Conservation (phyloP, 192 early-diverging fungal genomes). For the Coemansia sp. region DNA sequence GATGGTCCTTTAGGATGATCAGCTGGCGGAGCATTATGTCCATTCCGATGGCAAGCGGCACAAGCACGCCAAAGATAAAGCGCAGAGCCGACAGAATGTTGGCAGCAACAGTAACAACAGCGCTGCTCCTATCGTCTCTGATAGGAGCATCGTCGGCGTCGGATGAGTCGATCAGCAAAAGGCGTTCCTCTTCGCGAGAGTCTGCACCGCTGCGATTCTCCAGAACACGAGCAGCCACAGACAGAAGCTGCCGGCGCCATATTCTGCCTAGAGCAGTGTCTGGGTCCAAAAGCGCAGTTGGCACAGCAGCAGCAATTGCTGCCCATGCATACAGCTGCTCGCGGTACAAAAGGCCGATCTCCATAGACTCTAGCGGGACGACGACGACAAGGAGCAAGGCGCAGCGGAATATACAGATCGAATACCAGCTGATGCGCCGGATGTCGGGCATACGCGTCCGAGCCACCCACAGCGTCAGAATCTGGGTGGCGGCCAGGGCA, state of each 20-base stretch:
- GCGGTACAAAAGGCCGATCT: constrained; percentile 43
- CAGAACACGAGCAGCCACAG: background rate
- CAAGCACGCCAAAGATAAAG: constrained; percentile 19
- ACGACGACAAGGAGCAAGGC: constrained; percentile 31
- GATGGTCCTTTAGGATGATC: constrained; percentile 40
- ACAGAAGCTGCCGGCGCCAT: constrained; percentile 16
- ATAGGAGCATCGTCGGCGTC: background rate
- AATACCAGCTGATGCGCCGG: constrained; percentile 33
- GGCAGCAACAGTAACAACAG: background rate
- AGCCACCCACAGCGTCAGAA: constrained; percentile 30
- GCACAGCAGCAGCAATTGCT: constrained; percentile 20
- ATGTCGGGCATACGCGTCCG: constrained; percentile 29
- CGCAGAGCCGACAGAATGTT: constrained; percentile 19
- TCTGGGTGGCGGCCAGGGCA: constrained; percentile 22
- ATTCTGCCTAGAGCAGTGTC: constrained; percentile 13
- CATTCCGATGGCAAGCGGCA: constrained; percentile 34
- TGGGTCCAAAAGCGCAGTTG: constrained; percentile 35
- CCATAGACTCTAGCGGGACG: constrained; percentile 31
- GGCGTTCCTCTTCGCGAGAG: constrained; percentile 15
- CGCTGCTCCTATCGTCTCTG: background rate
- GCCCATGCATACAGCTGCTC: constrained; percentile 44
- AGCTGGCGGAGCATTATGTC: constrained; percentile 49
- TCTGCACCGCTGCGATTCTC: background rate
- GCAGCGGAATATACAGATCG: constrained; percentile 33
- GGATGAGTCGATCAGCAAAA: constrained; percentile 6